phyloP scores from a whole-genome alignment of 108 stramenopile genomes.

The Schizochytrium sp. region DNA sequence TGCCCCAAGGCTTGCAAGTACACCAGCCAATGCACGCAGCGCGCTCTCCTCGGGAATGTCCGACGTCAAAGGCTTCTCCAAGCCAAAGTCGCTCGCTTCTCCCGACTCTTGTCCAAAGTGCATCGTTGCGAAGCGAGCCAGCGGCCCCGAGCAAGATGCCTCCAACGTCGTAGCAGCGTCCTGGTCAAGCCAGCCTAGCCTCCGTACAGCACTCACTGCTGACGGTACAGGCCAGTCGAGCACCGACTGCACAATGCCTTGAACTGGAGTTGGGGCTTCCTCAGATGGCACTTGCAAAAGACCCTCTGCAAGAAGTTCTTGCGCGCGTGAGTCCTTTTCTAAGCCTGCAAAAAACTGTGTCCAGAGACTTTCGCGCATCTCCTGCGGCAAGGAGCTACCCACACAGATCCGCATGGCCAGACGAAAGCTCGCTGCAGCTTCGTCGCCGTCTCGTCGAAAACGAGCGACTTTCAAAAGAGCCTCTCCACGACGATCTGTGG shows the following conservation, averaged over 20 bases:
- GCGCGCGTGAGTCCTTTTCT: not conserved
- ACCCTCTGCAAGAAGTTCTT: not conserved
- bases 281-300: not conserved
- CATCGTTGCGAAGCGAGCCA: no score
- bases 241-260: no score
- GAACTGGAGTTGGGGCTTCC: no score
- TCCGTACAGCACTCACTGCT: no score
- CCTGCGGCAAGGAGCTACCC: not conserved
- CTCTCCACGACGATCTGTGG: not conserved
- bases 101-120: no score
- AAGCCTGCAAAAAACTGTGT: not conserved
- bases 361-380: not conserved
- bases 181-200: no score
- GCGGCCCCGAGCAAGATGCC: no score
- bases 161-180: no score
- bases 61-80: no score
- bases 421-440: not conserved
- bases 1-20: not conserved
- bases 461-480: not conserved
- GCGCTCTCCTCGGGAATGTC: no score
- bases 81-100: no score
- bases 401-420: not conserved
- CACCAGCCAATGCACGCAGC: not conserved
- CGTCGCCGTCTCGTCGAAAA: not conserved
- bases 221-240: no score